These are phyloP conservation scores for Penicillium taxi DNA, from an alignment of 495 filamentous ascomycete species.

Conservation along the genomic window DNA sequence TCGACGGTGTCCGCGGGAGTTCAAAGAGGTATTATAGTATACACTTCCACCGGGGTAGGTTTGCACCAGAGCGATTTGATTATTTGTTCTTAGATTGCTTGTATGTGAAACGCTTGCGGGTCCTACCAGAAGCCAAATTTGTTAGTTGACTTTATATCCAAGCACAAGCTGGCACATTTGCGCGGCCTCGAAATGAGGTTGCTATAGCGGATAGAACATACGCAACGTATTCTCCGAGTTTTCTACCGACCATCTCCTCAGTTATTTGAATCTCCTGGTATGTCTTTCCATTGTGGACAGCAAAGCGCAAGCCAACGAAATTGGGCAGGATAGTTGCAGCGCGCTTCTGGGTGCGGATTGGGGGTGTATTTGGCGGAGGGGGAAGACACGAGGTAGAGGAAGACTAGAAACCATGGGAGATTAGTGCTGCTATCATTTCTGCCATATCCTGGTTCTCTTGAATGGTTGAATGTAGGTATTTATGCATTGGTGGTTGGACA, in stretches of 20 bases:
- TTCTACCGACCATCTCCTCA: constrained; percentile 97
- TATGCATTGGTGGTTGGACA: constrained; percentile 12
- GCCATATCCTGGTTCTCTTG: background rate
- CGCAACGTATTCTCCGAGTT: constrained; percentile 90
- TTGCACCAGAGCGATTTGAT: constrained; percentile 5
- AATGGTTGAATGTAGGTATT: background rate
- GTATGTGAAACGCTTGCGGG: constrained; percentile 77
- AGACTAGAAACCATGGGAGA: constrained; percentile 22
- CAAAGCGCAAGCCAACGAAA: constrained; percentile 89
- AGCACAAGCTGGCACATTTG: no score
- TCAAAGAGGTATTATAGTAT: no score
- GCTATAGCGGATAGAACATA: constrained; percentile 46
- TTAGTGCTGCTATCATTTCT: background rate
- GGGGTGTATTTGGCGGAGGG: constrained; percentile 54
- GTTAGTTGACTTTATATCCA: no score
- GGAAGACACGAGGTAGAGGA: constrained; percentile 34
- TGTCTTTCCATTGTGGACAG: constrained; percentile 90
- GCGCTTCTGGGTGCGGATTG: constrained; percentile 84
- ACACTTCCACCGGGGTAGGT: no score
- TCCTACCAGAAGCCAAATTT: no score
- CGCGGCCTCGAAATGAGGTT: no score
- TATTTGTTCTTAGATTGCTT: constrained; percentile 74
- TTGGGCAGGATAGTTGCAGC: constrained; percentile 90
- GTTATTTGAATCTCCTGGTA: constrained; percentile 85
- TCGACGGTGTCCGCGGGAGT: no score